phyloP scores from a whole-genome alignment of 2,329 filamentous ascomycete species.

The Penicillium frequentans region DNA sequence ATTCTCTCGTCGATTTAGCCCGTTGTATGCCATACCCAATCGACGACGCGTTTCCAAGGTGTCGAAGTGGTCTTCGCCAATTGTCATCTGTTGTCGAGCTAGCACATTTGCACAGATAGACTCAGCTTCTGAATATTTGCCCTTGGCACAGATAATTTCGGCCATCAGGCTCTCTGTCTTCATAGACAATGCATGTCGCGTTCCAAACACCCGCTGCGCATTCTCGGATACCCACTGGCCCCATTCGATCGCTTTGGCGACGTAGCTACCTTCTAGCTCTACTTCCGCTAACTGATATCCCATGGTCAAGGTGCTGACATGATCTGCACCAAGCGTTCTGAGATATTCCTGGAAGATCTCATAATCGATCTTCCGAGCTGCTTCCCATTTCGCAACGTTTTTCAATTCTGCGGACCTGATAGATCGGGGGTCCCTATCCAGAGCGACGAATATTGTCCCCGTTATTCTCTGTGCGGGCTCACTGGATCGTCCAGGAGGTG shows the following conservation, averaged over 20 bases:
- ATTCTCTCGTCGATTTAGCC: constrained; percentile 22
- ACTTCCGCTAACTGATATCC: constrained; percentile 32
- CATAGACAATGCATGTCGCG: constrained; percentile 28
- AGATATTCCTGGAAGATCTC: constrained; percentile 32
- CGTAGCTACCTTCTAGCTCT: constrained; percentile 23
- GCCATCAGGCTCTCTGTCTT: constrained; percentile 30
- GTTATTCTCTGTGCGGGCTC: constrained; percentile 12
- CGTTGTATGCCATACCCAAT: constrained; percentile 23
- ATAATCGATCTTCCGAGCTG: constrained; percentile 29
- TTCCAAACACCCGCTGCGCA: constrained; percentile 25
- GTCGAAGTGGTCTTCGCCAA: constrained; percentile 32
- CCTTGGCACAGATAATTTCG: constrained; percentile 27
- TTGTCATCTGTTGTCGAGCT: constrained; percentile 33
- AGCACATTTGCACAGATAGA: constrained; percentile 33
- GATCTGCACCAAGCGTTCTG: constrained; percentile 28
- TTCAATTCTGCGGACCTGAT: constrained; percentile 27
- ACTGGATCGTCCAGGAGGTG: constrained; percentile 9
- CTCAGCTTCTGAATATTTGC: constrained; percentile 29
- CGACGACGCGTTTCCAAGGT: constrained; percentile 31
- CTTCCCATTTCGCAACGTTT: constrained; percentile 29
- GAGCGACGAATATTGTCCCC: constrained; percentile 19
- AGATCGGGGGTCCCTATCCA: constrained; percentile 30
- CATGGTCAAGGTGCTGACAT: constrained; percentile 27
- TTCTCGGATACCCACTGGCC: constrained; percentile 31
- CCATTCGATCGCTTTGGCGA: constrained; percentile 31